phyloP scores from a whole-genome alignment of 495 filamentous ascomycete genomes.

The Ramalina peruviana region DNA sequence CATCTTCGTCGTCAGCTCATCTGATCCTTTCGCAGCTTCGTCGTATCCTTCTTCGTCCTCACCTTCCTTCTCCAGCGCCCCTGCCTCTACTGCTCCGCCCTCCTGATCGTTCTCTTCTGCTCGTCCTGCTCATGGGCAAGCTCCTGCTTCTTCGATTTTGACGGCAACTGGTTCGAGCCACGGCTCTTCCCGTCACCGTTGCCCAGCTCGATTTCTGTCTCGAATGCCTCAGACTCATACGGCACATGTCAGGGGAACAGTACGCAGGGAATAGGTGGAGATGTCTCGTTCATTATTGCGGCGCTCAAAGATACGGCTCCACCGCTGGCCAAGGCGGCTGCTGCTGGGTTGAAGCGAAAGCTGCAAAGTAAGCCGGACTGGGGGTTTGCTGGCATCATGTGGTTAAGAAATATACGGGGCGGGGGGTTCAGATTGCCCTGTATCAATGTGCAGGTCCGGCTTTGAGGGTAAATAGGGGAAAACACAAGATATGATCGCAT shows the following conservation, averaged over 20 bases:
- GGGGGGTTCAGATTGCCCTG: slow-evolving; percentile 76
- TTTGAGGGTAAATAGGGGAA: slow-evolving; percentile 25
- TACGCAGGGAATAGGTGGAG: slow-evolving; percentile 22
- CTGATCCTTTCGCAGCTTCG: slow-evolving; percentile 68
- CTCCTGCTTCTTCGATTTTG: slow-evolving; percentile 75
- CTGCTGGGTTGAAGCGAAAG: slow-evolving; percentile 45
- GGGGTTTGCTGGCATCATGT: slow-evolving; percentile 72
- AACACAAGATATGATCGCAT: no score
- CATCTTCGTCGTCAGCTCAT: background rate
- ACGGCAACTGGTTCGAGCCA: slow-evolving; percentile 70
- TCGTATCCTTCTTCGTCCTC: slow-evolving; percentile 77
- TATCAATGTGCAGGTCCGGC: slow-evolving; percentile 63
- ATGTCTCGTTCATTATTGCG: slow-evolving; percentile 41
- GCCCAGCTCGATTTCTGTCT: slow-evolving; percentile 8
- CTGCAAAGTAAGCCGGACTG: slow-evolving; percentile 43
- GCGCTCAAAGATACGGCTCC: slow-evolving; percentile 54
- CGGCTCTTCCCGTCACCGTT: slow-evolving; percentile 29
- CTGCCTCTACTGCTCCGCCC: slow-evolving; percentile 80
- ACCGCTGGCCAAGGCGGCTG: slow-evolving; percentile 48
- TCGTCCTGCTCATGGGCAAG: slow-evolving; percentile 88
- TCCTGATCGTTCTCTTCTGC: slow-evolving; percentile 76
- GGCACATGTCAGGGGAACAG: slow-evolving; percentile 2
- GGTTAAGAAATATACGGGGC: slow-evolving; percentile 61
- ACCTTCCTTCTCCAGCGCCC: slow-evolving; percentile 84
- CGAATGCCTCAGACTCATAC: slow-evolving; percentile 7